Evolutionary conservation across 306 rosid genomes (phyloP), one percentile per base, ranked within the genome.

Genomic region (Gastrolobium bilobum): DNA sequence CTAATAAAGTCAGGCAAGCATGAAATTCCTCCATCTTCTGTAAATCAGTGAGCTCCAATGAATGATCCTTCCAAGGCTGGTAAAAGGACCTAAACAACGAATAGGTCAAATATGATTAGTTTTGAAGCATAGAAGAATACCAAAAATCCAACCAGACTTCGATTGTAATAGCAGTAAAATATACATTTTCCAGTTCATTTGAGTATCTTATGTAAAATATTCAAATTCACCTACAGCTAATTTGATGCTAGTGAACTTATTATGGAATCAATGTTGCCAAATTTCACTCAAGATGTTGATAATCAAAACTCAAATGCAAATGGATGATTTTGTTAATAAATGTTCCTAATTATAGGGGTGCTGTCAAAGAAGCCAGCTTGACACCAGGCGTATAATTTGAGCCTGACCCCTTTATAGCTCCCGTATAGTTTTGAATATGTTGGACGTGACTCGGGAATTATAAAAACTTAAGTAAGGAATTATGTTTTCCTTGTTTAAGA

Each of bases 11-110:
- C 66, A 80, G 84, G 72, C 97, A 88, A 73, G 96, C 90, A 81
- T 91, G 96, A 78, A 88, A 82, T 89, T 91, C 97, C 38, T 84
- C 98, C 84, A 90, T 77, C 83, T 73, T 89, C 83, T 90, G 88
- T 14, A 75, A 71, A 63, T 88, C 84, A 30, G 75, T 85, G 26
- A 57, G 56, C 71, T 85, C 91, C 87, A 64, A 62, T 0, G 86
- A 73, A 31, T 46, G 82, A 78, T 92, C 96, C 81, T 81, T 81
- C 94, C 93, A 88, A 72, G 91, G 91, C 85, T 79, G 86, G 79
- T 87, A 68, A 89, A 83, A 91, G 56, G 98, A 80, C 98, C 97
- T 91, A 88, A 52, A 72, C 40, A 66, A 53, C 37, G 5, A 73
- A 67, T 71, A 77, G 35, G 52, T 73, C 38, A 65, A 65, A 51